Base-by-base conservation (phyloP, 306 rosid genomes). In the Rosa persica region DNA sequence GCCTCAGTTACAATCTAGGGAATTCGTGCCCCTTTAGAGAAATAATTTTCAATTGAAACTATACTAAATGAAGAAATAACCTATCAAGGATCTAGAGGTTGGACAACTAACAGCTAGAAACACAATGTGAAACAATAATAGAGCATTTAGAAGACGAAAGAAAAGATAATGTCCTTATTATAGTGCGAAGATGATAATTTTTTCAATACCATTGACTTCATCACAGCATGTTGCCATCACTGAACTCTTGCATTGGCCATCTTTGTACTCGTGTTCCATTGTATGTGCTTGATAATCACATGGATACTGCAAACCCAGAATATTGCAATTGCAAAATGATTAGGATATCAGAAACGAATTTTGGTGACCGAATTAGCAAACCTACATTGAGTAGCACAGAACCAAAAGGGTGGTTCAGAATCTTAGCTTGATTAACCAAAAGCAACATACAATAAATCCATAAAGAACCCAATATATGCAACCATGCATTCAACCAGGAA, bases 261-360 rank as follows among this genome's bases (percentile, higher is more conserved):
- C 70, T 25, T 74, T 61, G 69, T 43, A 27, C 66, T 48, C 22
- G 19, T 42, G 11, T 5, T 74, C 70, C 78, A 58, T 58, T 57
- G 22, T 55, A 54, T 39, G 15, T 38, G 52, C 38, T 38, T 39
- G 38, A 54, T 8, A 49, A 49, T 72, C 76, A 72, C 76, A 51
- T 73, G 39, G 9, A 22, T 9, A 60, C 42, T 60, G 78, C 69
- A 38, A 55, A 36, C 51, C 66, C 36, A 68, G 27, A n/a, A 43
- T 68, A 67, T 2, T 5, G 52, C 20, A 68, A 68, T 39, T 4
- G 71, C 12, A 19, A 66, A 66, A 39, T 13, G 48, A 62, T 66
- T 39, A 66, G 47, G 46, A 60, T 23, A 12, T 60, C 8, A 52
- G 13, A 22, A 8, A 22, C 5, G 22, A 57, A 57, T 22, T n/a